Evolutionary conservation across 2,329 filamentous ascomycete species (phyloP), one percentile per base, ranked within the genome.

Genomic region (Curvularia lunata): DNA sequence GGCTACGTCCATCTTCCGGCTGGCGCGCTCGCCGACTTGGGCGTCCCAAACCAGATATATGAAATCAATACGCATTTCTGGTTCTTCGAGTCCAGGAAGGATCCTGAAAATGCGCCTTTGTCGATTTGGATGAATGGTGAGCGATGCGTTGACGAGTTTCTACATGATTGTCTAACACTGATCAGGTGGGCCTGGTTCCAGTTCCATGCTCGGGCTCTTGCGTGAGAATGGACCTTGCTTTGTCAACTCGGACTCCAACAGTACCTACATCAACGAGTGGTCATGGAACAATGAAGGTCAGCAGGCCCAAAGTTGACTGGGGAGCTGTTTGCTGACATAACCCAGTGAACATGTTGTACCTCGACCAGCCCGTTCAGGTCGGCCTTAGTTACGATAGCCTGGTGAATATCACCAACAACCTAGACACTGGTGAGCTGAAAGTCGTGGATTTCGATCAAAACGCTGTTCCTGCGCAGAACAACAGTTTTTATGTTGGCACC

Each of bases 341-440:
- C 1, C 2, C 13, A 58, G 76, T 77, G 42, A 81, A 81, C 54
- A 77, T 81, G 73, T 81, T 90, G 8, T 90, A 86, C 71, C 81
- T 90, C 51, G 86, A 90, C 62, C 86, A 89, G 74, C 88, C 84
- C 0, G 81, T 79, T 3, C 81, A 85, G 59, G 81, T 84, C 8
- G 85, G 85, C 0, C 81, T 85, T 63, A 84, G 80, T 41, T 86
- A 53, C 12, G 58, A 60, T 12, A 57, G 46, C 16, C 37, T 57
- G 12, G 54, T 56, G 12, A 60, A 80, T 46, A 69, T 78, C 30
- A 79, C 77, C 3, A 67, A 62, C 18, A 71, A 77, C 27, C 52
- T 66, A n/a, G 57, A 63, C 65, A 67, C 59, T 0, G 65, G 62
- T 2, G 54, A 58, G 51, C 59, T 68, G 12, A 52, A 70, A 51